Evolutionary conservation across 805 yeast species (phyloP), one percentile per base, ranked within the genome.

Genomic region (Yamadazyma ubonensis): DNA sequence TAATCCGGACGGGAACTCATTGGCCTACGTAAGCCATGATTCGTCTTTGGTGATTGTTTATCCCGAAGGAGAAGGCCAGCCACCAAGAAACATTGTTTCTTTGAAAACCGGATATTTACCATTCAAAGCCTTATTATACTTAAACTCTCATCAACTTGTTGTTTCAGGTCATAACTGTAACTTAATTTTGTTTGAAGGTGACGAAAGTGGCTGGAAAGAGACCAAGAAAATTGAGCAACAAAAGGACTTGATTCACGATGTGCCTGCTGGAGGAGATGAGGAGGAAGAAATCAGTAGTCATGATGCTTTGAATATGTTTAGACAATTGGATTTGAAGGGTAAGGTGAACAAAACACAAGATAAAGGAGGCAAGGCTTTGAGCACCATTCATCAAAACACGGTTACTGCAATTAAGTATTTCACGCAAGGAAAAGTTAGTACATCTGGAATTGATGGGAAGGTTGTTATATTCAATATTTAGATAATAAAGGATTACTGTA

Each of bases 241-340:
- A 43, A 64, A 63, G 49, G 71, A 66, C 43, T 57, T 61, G 51
- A 61, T 58, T 33, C 63, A 61, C 36, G 89, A 79, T 51, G 78
- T 67, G 26, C 55, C 65, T n/a, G 54, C 49, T n/a, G 31, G 39
- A 9, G 45, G 39, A 6, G 53, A 44, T 29, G 63, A 58, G 14
- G 78, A 71, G 33, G 86, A 78, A 39, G 86, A 78, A 40, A 76
- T 73, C 41, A 75, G 75, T 38, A 83, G 86, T 47, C 86, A 84
- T 48, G 78, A 83, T 48, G 95, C 95, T 5, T 76, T 93, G 61
- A 85, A 86, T 67, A 88, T 91, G 90, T 93, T 93, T 71, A 82
- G 87, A 64, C 96, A 91, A 63, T 70, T 93, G 75, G 99, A 93
- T 66, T 76, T 91, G 61, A 93, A 89, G 72, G 99, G 99, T 44